Percentiles rank a stretch among this genome's conserved stretches.
These are phyloP conservation scores for Suillus clintonianus DNA, from an alignment of 768 basidiomycete genomes.

Conservation along the genomic window DNA sequence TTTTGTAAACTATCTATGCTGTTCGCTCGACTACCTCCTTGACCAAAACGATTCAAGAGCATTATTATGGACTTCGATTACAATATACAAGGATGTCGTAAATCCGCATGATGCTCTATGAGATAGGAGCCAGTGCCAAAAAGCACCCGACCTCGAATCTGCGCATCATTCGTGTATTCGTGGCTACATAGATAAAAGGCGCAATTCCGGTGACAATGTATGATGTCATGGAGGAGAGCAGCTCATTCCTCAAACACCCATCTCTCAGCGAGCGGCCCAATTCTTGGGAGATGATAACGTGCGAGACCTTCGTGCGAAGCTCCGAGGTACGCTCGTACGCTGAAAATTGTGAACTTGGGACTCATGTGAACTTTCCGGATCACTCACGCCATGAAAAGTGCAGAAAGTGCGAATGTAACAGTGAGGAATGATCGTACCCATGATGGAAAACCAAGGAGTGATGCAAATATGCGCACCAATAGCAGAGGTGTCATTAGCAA, in stretches of 20 bases:
- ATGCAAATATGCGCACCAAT: conserved; percentile 53
- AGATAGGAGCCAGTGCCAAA: neutral
- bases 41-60: neutral
- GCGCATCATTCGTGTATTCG: neutral
- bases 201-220: neutral
- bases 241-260: conserved; percentile 68
- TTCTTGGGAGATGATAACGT: conserved; percentile 60
- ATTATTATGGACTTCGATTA: neutral
- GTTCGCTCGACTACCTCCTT: neutral
- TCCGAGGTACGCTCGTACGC: conserved; percentile 53
- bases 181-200: neutral
- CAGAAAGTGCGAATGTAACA: conserved; percentile 42
- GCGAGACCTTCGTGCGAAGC: conserved; percentile 53
- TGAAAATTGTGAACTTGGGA: conserved; percentile 24
- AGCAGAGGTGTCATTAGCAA: conserved; percentile 67
- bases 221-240: conserved; percentile 10
- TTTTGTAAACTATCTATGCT: neutral
- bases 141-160: neutral
- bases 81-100: neutral
- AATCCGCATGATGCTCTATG: neutral
- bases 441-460: conserved; percentile 52
- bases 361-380: neutral
- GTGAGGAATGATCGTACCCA: conserved; percentile 55
- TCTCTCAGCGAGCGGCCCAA: conserved; percentile 65
- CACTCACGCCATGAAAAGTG: conserved; percentile 60